Base-by-base conservation (phyloP, 192 early-diverging fungal genomes). In the Allomyces javanicus region DNA sequence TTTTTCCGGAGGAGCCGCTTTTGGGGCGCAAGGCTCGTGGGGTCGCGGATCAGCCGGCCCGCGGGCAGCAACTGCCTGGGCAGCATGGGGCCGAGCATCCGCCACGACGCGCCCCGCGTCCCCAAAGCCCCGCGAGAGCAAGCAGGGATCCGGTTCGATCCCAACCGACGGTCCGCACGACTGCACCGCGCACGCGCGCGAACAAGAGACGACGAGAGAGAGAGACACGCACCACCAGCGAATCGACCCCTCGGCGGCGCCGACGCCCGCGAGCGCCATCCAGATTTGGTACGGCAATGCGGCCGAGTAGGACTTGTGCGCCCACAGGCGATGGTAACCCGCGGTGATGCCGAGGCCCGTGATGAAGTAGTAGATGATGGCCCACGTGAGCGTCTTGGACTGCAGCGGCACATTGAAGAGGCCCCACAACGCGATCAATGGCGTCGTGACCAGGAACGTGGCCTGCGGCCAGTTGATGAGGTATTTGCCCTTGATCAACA, bases 321-420 rank as follows among this genome's bases (percentile, higher is more conserved):
- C 24, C 70, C 70, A 71, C 22, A 44, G 45, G 21, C 70, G 61
- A 63, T 71, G 70, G 64, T 71, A 71, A 6, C 70, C 74, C 9
- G 73, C 70, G n/a, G 70, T 71, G 45, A 71, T 71, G 25, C 80
- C 80, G 44, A 81, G 65, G 3, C 76, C 78, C 14, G 80, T 80
- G 66, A 72, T 62, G 67, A 72, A 76, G 72, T 81, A 81, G 68
- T 71, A 81, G 21, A 70, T 62, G 27, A 81, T 26, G 21, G 72
- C 17, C 72, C 70, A 80, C 62, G 75, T 40, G 44, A 70, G 66
- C 0, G 79, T 81, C 63, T 67, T 65, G 23, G 23, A 62, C 44
- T 43, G 63, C 33, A 81, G 65, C 19, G 70, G 72, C 27, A 76
- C 71, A 63, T 24, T 69, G 24, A 71, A 55, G 64, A 74, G 9